These are phyloP conservation scores for Dunaliella primolecta DNA, from an alignment of 139 green algal genomes.

Conservation along the genomic window DNA sequence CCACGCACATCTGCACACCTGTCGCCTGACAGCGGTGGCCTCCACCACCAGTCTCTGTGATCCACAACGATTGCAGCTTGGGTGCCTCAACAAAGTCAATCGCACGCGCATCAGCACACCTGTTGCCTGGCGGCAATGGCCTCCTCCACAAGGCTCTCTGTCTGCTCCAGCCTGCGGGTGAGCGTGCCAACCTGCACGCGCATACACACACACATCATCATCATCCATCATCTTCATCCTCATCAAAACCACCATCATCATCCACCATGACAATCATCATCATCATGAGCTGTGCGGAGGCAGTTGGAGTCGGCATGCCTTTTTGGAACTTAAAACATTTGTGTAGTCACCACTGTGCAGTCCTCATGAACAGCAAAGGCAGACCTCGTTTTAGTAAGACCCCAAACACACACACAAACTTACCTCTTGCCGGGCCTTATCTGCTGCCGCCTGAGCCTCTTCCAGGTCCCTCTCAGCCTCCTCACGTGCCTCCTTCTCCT, in stretches of 20 bases:
- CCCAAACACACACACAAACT: not conserved
- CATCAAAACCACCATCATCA: too few species aligned
- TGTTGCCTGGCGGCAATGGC: not conserved
- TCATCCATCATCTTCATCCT: too few species aligned
- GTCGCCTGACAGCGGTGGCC: not conserved
- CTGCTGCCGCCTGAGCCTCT: not conserved
- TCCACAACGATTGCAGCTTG: too few species aligned
- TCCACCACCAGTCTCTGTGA: constrained; percentile 17
- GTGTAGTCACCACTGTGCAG: too few species aligned
- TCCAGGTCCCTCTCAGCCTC: not conserved
- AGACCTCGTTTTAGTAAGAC: too few species aligned
- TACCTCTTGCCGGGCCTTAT: not conserved
- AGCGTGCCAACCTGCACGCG: not conserved
- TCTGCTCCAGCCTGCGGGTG: not conserved
- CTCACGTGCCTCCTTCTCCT: not conserved
- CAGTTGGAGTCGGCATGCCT: too few species aligned
- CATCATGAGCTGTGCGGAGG: too few species aligned
- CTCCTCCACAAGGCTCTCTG: constrained; percentile 17
- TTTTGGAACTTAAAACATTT: too few species aligned
- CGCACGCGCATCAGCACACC: not conserved
- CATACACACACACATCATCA: too few species aligned
- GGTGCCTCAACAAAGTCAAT: not conserved
- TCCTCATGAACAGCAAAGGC: too few species aligned
- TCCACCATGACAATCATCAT: too few species aligned
- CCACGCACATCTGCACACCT: not conserved